Base-by-base conservation (phyloP, 805 yeast species). In the Barnettozyma siamensis region DNA sequence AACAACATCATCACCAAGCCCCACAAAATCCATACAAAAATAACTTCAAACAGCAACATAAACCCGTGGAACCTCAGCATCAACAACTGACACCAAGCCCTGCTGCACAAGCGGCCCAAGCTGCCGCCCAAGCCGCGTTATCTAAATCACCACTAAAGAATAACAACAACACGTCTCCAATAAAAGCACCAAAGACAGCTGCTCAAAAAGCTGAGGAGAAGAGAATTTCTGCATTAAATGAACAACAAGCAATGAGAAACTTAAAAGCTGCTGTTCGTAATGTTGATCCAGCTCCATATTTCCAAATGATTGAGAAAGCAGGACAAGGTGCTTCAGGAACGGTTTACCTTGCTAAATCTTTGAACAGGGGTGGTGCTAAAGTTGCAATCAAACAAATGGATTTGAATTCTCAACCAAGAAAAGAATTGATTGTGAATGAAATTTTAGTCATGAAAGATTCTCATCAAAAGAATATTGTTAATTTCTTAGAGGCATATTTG, bases 311-410 rank as follows among this genome's bases (percentile, higher is more conserved):
- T 46, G 88, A 82, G 57, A 82, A 83, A 50, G 93, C 91, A 1
- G 99, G 99, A 15, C 98, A 93, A 66, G 99, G 99, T 55, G 99
- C 99, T 0, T 78, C 89, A 48, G 99, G 99, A 16, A 88, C 94
- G 3, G 99, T 93, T 16, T 93, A 84, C 58, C 69, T 88, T 37
- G 96, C 96, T 1, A 80, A 78, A 55, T 73, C 83, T 35, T 63
- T 76, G 37, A 70, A 70, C 41, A 63, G 73, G 20, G 67, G 74
- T 28, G 78, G 78, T 35, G 67, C 71, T 42, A 82, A 83, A 54
- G 96, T 93, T 35, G 99, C 99, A 8, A 88, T 93, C 47, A 93
- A 93, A 63, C 97, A 93, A 65, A 93, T 93, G 86, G 94, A 93
- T 54, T 66, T 93, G 40, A 79, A 83, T 40, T 80, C 79, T 31